These are phyloP conservation scores for Lentithecium fluviatile DNA, from an alignment of 495 filamentous ascomycete genomes.

Conservation along the genomic window DNA sequence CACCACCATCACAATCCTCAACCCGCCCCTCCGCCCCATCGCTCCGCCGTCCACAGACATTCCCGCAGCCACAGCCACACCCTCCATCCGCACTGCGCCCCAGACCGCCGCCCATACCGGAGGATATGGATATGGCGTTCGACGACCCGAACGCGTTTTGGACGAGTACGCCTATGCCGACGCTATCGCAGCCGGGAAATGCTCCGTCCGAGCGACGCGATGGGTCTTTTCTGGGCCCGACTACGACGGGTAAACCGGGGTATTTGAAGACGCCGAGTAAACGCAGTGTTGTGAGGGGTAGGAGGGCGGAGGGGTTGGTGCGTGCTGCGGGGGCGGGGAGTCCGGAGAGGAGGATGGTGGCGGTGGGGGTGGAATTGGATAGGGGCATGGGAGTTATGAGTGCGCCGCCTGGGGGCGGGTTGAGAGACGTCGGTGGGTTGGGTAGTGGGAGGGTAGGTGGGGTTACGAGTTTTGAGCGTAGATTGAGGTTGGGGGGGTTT, in stretches of 20 bases:
- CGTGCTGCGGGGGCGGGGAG: background rate
- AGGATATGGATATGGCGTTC: background rate
- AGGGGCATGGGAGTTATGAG: conserved; percentile 12
- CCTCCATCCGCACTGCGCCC: background rate
- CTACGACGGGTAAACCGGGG: conserved; percentile 12
- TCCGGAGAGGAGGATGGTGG: conserved; percentile 9
- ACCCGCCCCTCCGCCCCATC: background rate
- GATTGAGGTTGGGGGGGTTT: conserved; percentile 35
- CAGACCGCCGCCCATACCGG: conserved; percentile 7
- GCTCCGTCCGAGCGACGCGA: too few species aligned
- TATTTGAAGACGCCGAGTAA: conserved; percentile 39
- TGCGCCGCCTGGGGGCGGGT: conserved; percentile 5
- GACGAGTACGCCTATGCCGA: conserved; percentile 25
- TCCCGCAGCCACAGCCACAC: background rate
- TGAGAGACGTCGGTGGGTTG: background rate
- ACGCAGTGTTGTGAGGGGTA: conserved; percentile 18
- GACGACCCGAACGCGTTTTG: conserved; percentile 11
- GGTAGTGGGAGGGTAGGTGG: background rate
- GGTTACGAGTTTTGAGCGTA: conserved; percentile 43
- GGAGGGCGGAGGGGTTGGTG: conserved; percentile 7
- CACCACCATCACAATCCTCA: background rate
- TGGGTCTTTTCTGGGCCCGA: too few species aligned
- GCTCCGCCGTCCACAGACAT: background rate
- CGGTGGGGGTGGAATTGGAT: background rate
- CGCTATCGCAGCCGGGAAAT: too few species aligned